Conservation (phyloP, 345 rosid species). For the Dipteronia sinensis region DNA sequence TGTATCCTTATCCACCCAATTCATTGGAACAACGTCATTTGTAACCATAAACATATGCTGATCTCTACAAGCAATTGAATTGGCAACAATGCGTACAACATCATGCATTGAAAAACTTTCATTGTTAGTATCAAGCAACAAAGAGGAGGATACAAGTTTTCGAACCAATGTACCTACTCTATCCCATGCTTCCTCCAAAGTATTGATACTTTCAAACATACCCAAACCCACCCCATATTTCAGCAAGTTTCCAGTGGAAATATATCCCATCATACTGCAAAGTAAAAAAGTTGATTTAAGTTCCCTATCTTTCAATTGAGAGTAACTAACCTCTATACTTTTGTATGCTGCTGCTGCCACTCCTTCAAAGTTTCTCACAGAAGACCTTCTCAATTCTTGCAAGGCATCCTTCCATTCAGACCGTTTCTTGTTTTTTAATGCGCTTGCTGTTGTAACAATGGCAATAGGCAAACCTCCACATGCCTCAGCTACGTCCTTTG, state of each 20-base stretch:
- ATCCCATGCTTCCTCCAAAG: conserved; percentile 1
- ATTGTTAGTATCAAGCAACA: conserved; percentile 18
- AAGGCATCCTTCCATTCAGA: conserved; percentile 29
- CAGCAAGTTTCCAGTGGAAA: too few relatives aligned
- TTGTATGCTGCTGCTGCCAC: not conserved
- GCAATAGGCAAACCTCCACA: conserved; percentile 39
- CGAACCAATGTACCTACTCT: not conserved
- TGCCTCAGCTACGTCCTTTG: conserved; percentile 9
- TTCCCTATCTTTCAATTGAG: conserved; percentile 22
- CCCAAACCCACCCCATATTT: conserved; percentile 29
- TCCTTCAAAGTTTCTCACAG: not conserved
- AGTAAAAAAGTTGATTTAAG: conserved; percentile 13
- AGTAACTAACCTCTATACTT: conserved; percentile 27
- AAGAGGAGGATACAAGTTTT: not conserved
- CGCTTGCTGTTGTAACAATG: conserved; percentile 22
- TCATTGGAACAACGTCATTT: too few relatives aligned
- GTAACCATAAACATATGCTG: not conserved
- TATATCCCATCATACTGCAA: not conserved
- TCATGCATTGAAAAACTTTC: too few relatives aligned
- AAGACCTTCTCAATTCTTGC: not conserved
- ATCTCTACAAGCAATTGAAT: conserved; percentile 18
- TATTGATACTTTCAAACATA: not conserved
- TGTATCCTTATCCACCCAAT: not conserved
- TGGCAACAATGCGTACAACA: conserved; percentile 30
- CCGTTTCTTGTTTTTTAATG: conserved; percentile 6